Evolutionary conservation across 345 rosid genomes (phyloP).

Genomic region (Mercurialis annua): DNA sequence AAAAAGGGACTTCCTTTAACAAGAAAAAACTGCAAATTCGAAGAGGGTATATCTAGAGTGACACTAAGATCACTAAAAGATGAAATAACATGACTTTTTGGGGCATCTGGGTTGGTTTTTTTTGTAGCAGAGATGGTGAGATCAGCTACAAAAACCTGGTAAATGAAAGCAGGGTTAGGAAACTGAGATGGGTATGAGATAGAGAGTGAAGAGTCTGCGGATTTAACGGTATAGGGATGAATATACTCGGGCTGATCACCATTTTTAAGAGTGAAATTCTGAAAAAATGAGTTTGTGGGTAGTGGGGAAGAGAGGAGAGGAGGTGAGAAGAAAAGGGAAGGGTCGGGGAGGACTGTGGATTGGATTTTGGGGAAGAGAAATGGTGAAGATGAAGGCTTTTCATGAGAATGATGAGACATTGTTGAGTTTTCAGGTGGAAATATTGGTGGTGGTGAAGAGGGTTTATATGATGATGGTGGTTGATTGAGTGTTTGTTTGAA

Average conservation of each 20-base stretch:
- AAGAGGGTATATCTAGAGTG: conserved; percentile 65
- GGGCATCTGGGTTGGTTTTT: conserved; percentile 28
- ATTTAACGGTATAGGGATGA: conserved; percentile 79
- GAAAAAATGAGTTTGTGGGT: conserved; percentile 91
- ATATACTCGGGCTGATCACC: conserved; percentile 86
- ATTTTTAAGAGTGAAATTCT: conserved; percentile 72
- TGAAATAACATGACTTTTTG: conserved; percentile 51
- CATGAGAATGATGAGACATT: conserved; percentile 7
- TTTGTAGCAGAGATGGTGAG: conserved; percentile 51
- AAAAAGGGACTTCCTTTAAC: conserved; percentile 81
- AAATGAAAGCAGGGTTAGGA: conserved; percentile 56
- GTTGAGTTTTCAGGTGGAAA: conserved; percentile 13
- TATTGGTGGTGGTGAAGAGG: background rate
- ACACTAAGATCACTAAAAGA: conserved; percentile 67
- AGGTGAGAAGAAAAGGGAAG: conserved; percentile 63
- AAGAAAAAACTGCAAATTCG: conserved; percentile 66
- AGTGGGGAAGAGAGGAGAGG: conserved; percentile 65
- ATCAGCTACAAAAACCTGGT: conserved; percentile 60
- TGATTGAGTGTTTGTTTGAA: conserved; percentile 1
- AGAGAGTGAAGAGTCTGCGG: conserved; percentile 53
- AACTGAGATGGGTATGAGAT: conserved; percentile 65
- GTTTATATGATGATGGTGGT: background rate
- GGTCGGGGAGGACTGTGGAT: conserved; percentile 76
- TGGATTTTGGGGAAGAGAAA: conserved; percentile 57
- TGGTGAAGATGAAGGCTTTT: conserved; percentile 28